Evolutionary conservation across 768 basidiomycete species (phyloP).

Genomic region (Rhodotorula graminis): DNA sequence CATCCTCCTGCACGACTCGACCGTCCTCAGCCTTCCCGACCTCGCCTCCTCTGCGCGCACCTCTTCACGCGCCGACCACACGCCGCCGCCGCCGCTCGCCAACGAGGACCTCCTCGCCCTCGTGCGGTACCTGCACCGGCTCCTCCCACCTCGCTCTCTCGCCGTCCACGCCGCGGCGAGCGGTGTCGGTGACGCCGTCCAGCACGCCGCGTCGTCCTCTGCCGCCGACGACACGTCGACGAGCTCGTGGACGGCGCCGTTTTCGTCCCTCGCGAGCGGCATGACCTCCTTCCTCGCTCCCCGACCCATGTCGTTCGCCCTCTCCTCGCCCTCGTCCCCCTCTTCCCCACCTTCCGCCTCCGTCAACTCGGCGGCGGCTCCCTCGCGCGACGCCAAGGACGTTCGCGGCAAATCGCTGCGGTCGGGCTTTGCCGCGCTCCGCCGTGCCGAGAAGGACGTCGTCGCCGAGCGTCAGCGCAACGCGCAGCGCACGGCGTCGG

Average conservation of each 20-base stretch:
- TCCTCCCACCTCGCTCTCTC: background rate
- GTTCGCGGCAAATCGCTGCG: background rate
- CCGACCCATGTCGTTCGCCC: background rate
- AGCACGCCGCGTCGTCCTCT: background rate
- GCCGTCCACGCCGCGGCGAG: background rate
- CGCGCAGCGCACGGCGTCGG: no score
- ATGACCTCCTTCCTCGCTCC: constrained; percentile 1
- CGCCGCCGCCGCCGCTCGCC: constrained; percentile 5
- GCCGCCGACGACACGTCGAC: background rate
- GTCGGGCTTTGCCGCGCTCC: constrained; percentile 1
- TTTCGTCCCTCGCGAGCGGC: background rate
- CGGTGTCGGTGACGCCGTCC: background rate
- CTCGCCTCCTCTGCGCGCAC: background rate
- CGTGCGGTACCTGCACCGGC: constrained; percentile 1
- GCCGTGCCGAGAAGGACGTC: background rate
- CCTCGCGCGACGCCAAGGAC: background rate
- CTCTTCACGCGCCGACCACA: background rate
- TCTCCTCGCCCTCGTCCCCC: background rate
- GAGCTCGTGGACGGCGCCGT: background rate
- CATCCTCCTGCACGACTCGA: constrained; percentile 13
- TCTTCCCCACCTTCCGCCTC: background rate
- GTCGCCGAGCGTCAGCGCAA: background rate
- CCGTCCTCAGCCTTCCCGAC: constrained; percentile 8
- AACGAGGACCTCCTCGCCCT: constrained; percentile 19
- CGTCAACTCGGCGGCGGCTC: no score